Conservation (phyloP, 202 grass and related monocot genomes). For the Zoysia matrella region DNA sequence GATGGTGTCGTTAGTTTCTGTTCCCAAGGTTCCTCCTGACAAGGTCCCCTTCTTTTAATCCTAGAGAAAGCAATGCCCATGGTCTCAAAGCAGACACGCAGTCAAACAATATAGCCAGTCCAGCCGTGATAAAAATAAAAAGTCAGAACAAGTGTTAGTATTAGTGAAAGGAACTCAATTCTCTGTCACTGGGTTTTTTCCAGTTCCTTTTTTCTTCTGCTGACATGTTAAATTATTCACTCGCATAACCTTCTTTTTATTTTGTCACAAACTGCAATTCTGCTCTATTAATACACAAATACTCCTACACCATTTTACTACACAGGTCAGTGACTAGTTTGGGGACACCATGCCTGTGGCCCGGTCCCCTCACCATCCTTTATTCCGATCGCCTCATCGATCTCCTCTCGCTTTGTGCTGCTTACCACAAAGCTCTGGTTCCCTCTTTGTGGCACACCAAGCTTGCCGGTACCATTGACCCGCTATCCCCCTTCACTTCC, state of each 20-base stretch:
- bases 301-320: not conserved
- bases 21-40: constrained; percentile 63
- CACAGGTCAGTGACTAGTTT: constrained; percentile 41
- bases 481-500: constrained; percentile 34
- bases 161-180: too few species aligned
- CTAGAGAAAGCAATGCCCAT: constrained; percentile 47
- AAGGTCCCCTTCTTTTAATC: constrained; percentile 48
- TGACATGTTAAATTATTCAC: too few species aligned
- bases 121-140: not conserved
- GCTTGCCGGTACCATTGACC: constrained; percentile 15
- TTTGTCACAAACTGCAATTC: too few species aligned
- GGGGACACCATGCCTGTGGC: constrained; percentile 22
- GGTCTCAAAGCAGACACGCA: constrained; percentile 65
- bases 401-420: constrained; percentile 32
- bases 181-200: too few species aligned
- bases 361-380: constrained; percentile 37
- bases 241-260: too few species aligned
- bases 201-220: too few species aligned
- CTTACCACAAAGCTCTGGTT: constrained; percentile 23
- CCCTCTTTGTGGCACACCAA: constrained; percentile 42
- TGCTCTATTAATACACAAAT: not conserved
- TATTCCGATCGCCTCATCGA: constrained; percentile 53
- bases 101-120: constrained; percentile 59
- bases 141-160: too few species aligned
- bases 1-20: too few species aligned